Conservation (phyloP, 306 rosid genomes). For the Gastrolobium bilobum region DNA sequence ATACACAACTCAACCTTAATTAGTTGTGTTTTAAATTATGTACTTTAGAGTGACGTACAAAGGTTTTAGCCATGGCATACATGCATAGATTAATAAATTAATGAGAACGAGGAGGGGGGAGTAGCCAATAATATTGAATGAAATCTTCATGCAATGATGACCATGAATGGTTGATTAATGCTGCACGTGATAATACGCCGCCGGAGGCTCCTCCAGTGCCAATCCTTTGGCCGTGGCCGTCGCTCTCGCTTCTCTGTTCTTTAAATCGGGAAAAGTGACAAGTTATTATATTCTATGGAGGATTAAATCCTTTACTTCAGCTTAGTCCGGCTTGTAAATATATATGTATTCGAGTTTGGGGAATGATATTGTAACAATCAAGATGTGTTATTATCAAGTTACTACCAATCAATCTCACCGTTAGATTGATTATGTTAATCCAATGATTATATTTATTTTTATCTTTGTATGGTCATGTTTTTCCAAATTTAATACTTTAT, state of each 20-base stretch:
- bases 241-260: conserved; percentile 52
- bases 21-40: not conserved
- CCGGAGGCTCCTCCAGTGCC: conserved; percentile 67
- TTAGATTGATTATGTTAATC: too few species aligned
- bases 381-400: too few species aligned
- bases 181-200: conserved; percentile 64
- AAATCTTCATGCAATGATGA: not conserved
- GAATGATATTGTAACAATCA: too few species aligned
- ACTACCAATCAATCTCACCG: too few species aligned
- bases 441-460: too few species aligned
- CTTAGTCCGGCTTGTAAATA: conserved; percentile 10
- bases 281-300: not conserved
- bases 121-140: conserved; percentile 4
- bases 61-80: not conserved
- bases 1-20: too few species aligned
- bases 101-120: conserved; percentile 1
- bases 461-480: too few species aligned
- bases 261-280: conserved; percentile 13
- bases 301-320: not conserved
- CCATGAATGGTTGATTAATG: conserved; percentile 39
- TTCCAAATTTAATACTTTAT: too few species aligned
- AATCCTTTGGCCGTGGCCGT: conserved; percentile 63
- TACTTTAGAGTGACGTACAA: not conserved
- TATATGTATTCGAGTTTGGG: not conserved
- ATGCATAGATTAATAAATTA: conserved; percentile 1